Conservation (phyloP, 2,329 filamentous ascomycete species). For the Tolypocladium nubicola region DNA sequence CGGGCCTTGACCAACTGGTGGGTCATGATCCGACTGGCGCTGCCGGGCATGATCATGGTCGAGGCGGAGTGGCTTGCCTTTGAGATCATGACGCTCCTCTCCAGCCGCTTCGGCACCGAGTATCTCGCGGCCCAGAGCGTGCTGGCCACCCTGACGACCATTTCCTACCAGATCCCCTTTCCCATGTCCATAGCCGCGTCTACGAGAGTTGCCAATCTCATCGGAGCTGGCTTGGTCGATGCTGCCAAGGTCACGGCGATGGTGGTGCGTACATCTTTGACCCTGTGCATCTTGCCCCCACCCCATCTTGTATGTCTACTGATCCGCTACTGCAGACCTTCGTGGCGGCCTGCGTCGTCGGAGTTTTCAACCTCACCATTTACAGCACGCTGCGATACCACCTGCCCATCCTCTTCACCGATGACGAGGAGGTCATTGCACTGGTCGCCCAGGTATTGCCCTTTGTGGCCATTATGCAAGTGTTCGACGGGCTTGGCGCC, state of each 20-base stretch:
- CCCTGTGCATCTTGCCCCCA: neutral
- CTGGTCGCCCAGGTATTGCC: slow-evolving; percentile 64
- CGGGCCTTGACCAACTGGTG: slow-evolving; percentile 68
- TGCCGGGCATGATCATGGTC: slow-evolving; percentile 89
- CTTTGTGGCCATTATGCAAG: slow-evolving; percentile 77
- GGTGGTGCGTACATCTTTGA: slow-evolving; percentile 42
- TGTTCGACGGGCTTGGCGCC: slow-evolving; percentile 73
- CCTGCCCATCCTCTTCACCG: slow-evolving; percentile 71
- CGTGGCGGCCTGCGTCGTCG: slow-evolving; percentile 56
- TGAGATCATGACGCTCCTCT: slow-evolving; percentile 76
- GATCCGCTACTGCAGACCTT: slow-evolving; percentile 33
- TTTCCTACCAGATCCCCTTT: slow-evolving; percentile 89
- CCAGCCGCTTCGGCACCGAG: slow-evolving; percentile 68
- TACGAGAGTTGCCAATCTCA: slow-evolving; percentile 83
- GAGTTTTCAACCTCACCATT: slow-evolving; percentile 65
- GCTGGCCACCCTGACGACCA: slow-evolving; percentile 63
- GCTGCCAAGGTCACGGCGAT: slow-evolving; percentile 73
- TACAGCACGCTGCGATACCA: slow-evolving; percentile 58
- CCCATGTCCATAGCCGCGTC: slow-evolving; percentile 80
- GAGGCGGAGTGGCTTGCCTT: slow-evolving; percentile 90
- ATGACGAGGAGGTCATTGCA: slow-evolving; percentile 56
- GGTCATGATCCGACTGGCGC: slow-evolving; percentile 71
- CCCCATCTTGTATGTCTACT: neutral
- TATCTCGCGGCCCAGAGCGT: slow-evolving; percentile 83
- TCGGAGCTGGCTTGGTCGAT: slow-evolving; percentile 73